A percentile compares a stretch with the other conserved stretches of the same genome.
phyloP scores from a whole-genome alignment of 176 grass and related monocot genomes.

The Ananas comosus region DNA sequence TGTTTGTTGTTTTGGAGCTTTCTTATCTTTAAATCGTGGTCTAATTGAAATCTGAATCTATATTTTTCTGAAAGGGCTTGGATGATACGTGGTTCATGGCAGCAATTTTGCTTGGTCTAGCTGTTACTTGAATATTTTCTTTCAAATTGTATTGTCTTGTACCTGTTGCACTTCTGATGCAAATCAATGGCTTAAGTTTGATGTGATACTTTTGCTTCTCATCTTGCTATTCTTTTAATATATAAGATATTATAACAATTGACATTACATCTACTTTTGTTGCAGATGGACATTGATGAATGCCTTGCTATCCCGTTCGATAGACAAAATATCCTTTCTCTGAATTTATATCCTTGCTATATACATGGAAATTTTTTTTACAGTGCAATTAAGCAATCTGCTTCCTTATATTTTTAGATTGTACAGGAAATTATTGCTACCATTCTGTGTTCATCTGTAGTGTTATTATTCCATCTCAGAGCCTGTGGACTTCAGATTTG shows the following conservation, averaged over 20 bases:
- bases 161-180: not conserved
- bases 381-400: conserved; percentile 14
- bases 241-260: not conserved
- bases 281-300: conserved; percentile 73
- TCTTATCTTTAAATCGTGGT: no score
- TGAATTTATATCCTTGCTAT: not conserved
- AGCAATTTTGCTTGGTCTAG: not conserved
- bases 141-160: not conserved
- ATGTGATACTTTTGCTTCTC: not conserved
- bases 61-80: not conserved
- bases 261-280: conserved; percentile 21
- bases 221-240: not conserved
- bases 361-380: not conserved
- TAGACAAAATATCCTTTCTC: conserved; percentile 81
- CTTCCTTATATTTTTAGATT: not conserved
- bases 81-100: not conserved
- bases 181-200: no score
- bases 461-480: not conserved
- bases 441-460: not conserved
- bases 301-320: conserved; percentile 71
- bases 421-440: not conserved
- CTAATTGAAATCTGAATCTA: not conserved
- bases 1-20: no score
- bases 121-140: not conserved
- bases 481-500: not conserved